Conservation (phyloP, 352 stramenopile genomes). For the Globisporangium spiculum region DNA sequence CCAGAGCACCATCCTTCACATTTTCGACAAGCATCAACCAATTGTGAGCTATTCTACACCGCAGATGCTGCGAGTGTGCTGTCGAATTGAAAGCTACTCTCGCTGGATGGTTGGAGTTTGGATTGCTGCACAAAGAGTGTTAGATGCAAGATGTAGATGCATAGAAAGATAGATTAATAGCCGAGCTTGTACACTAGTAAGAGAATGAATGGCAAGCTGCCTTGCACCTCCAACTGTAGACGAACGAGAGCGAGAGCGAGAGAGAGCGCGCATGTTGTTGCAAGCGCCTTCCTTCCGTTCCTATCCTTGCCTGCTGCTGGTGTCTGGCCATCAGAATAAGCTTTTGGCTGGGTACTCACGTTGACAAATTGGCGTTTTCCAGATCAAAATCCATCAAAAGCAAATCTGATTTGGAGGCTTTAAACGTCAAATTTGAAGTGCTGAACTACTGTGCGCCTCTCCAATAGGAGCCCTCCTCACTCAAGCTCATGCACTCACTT, state of each 20-base stretch:
- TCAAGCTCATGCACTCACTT: neutral
- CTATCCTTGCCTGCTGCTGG: neutral
- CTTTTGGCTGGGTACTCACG: no score
- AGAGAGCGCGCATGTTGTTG: neutral
- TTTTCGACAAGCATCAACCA: neutral
- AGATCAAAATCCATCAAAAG: no score
- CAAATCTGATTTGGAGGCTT: no score
- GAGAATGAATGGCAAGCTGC: neutral
- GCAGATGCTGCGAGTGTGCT: neutral
- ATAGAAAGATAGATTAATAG: neutral
- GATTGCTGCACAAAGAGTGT: neutral
- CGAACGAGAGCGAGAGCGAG: neutral
- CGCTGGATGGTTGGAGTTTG: neutral
- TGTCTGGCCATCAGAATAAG: neutral
- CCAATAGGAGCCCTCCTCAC: no score
- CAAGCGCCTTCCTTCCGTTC: neutral
- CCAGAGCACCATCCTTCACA: neutral
- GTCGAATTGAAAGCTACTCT: neutral
- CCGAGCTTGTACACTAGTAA: neutral
- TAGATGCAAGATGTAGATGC: neutral
- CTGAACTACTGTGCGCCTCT: no score
- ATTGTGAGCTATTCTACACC: neutral
- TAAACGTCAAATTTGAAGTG: no score
- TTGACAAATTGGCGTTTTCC: no score
- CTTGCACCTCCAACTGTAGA: neutral